A percentile compares a stretch with the other conserved stretches of the same genome.
These are phyloP conservation scores for Jacaranda copaia DNA, from an alignment of 257 asterid species.

Conservation along the genomic window DNA sequence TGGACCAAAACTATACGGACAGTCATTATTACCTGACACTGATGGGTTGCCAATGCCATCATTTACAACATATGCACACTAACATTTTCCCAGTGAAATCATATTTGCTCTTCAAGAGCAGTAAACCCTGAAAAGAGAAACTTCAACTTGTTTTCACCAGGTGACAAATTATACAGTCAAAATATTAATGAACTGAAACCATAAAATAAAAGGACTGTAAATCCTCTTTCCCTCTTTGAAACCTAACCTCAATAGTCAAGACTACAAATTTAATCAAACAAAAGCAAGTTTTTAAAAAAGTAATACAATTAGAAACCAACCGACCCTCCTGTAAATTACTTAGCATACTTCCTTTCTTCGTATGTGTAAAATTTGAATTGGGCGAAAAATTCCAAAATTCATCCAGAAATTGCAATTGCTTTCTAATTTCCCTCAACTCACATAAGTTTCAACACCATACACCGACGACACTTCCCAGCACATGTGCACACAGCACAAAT, in stretches of 20 bases:
- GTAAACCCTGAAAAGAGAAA: conserved; percentile 25
- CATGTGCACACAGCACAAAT: background rate
- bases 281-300: background rate
- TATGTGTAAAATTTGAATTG: background rate
- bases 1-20: background rate
- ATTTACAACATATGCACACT: conserved; percentile 37
- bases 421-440: background rate
- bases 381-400: background rate
- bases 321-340: background rate
- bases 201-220: conserved; percentile 12
- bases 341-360: background rate
- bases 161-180: conserved; percentile 1
- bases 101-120: conserved; percentile 9
- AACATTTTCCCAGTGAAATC: conserved; percentile 36
- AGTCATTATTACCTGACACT: conserved; percentile 46
- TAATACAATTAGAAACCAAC: background rate
- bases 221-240: background rate
- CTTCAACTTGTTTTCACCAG: background rate
- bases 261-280: conserved; percentile 1
- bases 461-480: conserved; percentile 8
- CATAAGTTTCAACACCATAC: background rate
- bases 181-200: conserved; percentile 9
- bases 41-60: conserved; percentile 56
- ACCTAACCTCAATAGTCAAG: background rate
- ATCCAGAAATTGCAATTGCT: background rate